A percentile compares a stretch with the other conserved stretches of the same genome.
Conservation (phyloP, 2,329 filamentous ascomycete species). For the Apiospora hydei region DNA sequence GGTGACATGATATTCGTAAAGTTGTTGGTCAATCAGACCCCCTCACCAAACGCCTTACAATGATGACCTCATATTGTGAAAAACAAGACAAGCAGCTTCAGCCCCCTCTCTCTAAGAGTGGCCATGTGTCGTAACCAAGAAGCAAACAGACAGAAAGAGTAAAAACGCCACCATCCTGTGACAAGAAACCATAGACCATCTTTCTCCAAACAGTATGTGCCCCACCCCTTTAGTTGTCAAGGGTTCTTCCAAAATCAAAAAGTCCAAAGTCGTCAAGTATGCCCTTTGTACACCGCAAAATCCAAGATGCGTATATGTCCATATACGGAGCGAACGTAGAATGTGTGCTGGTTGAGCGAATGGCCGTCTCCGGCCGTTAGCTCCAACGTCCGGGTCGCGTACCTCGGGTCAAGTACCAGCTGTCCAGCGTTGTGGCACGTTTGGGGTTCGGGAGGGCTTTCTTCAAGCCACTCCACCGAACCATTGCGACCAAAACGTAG, state of each 20-base stretch:
- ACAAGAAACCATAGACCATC: neutral
- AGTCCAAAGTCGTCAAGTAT: neutral
- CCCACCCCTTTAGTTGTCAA: neutral
- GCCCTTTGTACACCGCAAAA: conserved; percentile 14
- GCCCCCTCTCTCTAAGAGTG: neutral
- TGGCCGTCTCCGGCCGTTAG: neutral
- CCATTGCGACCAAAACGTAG: neutral
- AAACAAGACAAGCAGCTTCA: neutral
- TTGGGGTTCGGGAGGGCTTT: neutral
- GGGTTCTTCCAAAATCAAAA: neutral
- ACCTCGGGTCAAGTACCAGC: neutral
- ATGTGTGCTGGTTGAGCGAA: neutral
- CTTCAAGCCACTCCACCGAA: neutral
- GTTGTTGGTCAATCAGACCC: neutral
- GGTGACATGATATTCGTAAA: conserved; percentile 15
- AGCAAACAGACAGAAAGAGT: neutral
- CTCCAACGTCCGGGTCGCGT: neutral
- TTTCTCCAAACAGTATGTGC: neutral
- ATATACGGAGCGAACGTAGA: conserved; percentile 11
- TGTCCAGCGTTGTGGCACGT: neutral
- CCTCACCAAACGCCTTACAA: conserved; percentile 15
- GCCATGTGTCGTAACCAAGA: neutral
- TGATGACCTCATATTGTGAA: conserved; percentile 9
- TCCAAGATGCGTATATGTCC: neutral
- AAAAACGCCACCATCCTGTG: neutral